Evolutionary conservation across 306 rosid species (phyloP).

Genomic region (Cajanus cajan): DNA sequence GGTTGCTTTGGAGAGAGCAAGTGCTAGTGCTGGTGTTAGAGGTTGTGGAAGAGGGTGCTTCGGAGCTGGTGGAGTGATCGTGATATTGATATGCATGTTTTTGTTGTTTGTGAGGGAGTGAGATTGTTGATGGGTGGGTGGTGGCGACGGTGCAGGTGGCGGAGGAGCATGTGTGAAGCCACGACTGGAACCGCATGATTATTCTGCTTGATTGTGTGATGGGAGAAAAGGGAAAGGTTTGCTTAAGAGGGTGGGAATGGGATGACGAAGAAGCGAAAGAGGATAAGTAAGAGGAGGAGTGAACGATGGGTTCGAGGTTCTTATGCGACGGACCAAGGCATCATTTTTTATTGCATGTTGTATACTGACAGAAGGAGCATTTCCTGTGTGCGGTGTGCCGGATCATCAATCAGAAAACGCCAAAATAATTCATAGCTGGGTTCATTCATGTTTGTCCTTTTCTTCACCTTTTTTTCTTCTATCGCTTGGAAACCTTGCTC

Average conservation of each 20-base stretch:
- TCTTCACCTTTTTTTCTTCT: neutral
- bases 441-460: neutral
- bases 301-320: conserved; percentile 29
- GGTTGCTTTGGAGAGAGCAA: conserved; percentile 42
- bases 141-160: conserved; percentile 27
- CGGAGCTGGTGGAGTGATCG: conserved; percentile 40
- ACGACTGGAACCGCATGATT: conserved; percentile 46
- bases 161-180: conserved; percentile 43
- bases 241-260: neutral
- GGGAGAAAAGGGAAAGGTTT: neutral
- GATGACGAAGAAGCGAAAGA: neutral
- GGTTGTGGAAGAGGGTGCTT: conserved; percentile 19
- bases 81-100: conserved; percentile 18
- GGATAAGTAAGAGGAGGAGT: neutral
- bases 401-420: neutral
- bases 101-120: conserved; percentile 4
- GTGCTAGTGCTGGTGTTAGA: conserved; percentile 37
- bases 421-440: neutral
- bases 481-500: neutral
- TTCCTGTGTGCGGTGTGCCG: conserved; percentile 28
- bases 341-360: neutral
- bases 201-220: neutral
- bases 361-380: conserved; percentile 1
- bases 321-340: neutral
- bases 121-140: conserved; percentile 19